Evolutionary conservation across 345 rosid species (phyloP), one percentile per base, ranked within the genome.

Genomic region (Aquilaria sinensis): DNA sequence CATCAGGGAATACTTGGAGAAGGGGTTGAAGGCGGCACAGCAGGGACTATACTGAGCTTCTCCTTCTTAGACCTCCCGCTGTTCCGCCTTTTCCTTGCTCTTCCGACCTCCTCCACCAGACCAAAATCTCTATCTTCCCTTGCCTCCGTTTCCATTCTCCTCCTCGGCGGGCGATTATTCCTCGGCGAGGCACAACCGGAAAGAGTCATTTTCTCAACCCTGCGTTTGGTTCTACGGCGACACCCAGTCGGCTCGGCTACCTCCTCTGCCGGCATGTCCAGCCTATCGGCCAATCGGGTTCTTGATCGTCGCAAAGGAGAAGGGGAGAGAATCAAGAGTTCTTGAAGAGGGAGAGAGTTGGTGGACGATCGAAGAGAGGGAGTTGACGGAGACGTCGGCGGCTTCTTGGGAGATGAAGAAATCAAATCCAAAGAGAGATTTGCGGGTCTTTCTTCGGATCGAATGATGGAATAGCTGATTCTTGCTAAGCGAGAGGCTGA

Each of bases 271-370:
- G 82, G 88, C 78, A 77, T 80, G 10, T 89, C 90, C 41, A 83
- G 77, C 56, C 86, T 70, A 52, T 87, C 94, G 0, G 84, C 67
- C 11, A 85, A 76, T n/a, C 92, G 83, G 72, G 81, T 78, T 73
- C 80, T 85, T 2, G 96, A 77, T 67, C 70, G 78, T 32, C 77
- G 72, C 13, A 78, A 59, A 2, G 96, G 91, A 41, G 96, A 81
- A 51, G 93, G 85, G 34, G 97, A 87, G 23, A 84, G 80, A 61
- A 86, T 85, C 37, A 91, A 81, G 10, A 88, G 78, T 37, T 91
- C 88, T 5, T 58, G 83, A 4, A 78, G 78, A 16, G 88, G 83
- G 43, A 78, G 80, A 47, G 82, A 73, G 56, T 66, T 78, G 58
- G 63, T 69, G 14, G 86, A 69, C 0, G 92, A 80, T 31, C 60